Base-by-base conservation (phyloP, 345 rosid genomes). In the Theobroma cacao region DNA sequence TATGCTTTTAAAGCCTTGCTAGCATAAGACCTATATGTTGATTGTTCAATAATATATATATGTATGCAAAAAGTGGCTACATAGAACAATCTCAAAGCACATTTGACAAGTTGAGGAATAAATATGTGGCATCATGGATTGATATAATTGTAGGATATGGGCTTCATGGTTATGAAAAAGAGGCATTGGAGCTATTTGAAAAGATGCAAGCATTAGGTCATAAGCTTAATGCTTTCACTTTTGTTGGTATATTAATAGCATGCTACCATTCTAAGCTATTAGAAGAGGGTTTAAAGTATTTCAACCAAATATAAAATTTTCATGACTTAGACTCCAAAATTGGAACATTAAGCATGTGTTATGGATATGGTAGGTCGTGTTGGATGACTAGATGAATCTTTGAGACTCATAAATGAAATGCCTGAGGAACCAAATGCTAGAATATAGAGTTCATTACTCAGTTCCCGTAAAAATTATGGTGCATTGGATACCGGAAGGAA, bases 351-450 rank as follows among this genome's bases (percentile, higher is more conserved):
- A 80, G 88, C 93, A 59, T 90, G 93, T 81, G 83, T 88, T 62
- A 85, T 91, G 26, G 98, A 92, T 79, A 93, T 91, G 89, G 75
- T 92, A 75, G 88, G 94, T n/a, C 82, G 93, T 26, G 90, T 90
- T 48, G 93, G 95, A 77, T 60, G 79, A 75, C 76, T 91, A 74
- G 80, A 78, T 63, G 83, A 88, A 72, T 92, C 97, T 59, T 50
- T 87, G 58, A 84, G 61, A 40, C 77, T 94, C 68, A 55, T 77
- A 63, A 70, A 88, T 40, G 80, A 87, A 77, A 94, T 89, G 93
- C 87, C 91, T 30, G 82, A 79, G 79, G 87, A 90, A 74, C 90
- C 95, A 26, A 94, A 89, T 76, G 75, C 74, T 62, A 80, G 89
- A 80, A 79, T 92, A 66, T 94, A 89, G 92, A 89, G 88, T 73